These are phyloP conservation scores for Penicillium sp. DNA, from an alignment of 2,329 filamentous ascomycete species.

Conservation along the genomic window DNA sequence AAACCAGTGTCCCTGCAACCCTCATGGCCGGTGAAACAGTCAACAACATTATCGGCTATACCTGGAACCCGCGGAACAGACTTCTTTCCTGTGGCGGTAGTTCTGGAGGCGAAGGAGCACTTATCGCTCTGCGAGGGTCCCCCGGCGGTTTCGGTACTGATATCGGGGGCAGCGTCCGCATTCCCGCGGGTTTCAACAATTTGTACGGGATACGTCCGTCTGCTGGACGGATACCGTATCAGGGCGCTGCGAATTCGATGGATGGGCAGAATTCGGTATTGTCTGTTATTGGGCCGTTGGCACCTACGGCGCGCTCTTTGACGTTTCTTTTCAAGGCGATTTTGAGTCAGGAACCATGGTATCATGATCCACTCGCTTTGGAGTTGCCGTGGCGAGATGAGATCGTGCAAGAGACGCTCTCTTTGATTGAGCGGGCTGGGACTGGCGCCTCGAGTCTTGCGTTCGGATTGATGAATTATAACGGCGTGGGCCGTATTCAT, in stretches of 20 bases:
- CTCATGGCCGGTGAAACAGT: conserved; percentile 60
- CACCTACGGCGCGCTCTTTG: conserved; percentile 55
- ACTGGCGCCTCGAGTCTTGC: conserved; percentile 43
- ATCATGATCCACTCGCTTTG: conserved; percentile 63
- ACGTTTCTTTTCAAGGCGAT: conserved; percentile 58
- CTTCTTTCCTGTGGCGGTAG: conserved; percentile 57
- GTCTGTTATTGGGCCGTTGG: conserved; percentile 64
- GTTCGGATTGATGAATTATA: conserved; percentile 56
- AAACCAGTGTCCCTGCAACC: conserved; percentile 57
- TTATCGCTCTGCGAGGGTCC: conserved; percentile 55
- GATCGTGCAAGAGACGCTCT: conserved; percentile 33
- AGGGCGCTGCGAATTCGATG: conserved; percentile 62
- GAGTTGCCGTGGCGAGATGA: conserved; percentile 65
- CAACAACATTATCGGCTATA: conserved; percentile 62
- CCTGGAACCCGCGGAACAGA: conserved; percentile 58
- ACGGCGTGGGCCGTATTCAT: conserved; percentile 53
- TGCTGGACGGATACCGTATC: conserved; percentile 53
- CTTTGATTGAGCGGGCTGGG: conserved; percentile 40
- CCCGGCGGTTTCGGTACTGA: conserved; percentile 61
- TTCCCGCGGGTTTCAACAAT: conserved; percentile 61
- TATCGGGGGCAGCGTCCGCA: conserved; percentile 57
- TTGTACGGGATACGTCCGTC: conserved; percentile 59
- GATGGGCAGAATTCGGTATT: conserved; percentile 64
- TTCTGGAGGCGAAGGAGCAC: conserved; percentile 59
- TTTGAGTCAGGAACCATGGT: conserved; percentile 62